Base-by-base conservation (phyloP, 2,329 filamentous ascomycete species). In the Elsinoe arachidis region DNA sequence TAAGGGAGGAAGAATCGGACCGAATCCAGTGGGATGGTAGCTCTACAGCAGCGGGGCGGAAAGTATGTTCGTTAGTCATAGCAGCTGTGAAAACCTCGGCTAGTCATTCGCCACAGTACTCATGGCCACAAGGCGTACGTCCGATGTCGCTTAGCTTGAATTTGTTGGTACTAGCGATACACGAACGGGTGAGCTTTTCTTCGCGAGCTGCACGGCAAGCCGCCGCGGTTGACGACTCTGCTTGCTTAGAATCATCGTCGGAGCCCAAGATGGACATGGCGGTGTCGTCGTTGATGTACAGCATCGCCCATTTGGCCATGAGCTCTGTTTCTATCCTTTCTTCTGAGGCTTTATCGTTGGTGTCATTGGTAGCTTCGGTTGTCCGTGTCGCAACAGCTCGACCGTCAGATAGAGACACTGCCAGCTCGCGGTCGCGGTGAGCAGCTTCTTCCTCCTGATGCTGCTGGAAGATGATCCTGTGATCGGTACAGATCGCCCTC, bases 21-120 rank as follows among this genome's bases (percentile, higher is more conserved):
- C 0, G 61, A 46, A 1, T 66, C 65, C 1, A 76, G 41, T 0
- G 71, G 64, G 7, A 83, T 75, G 0, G 63, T 54, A 17, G 73
- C 60, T 0, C 63, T 58, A 63, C 80, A 83, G 67, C 80, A 83
- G 1, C 72, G 70, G 0, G 80, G 79, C 0, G 80, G 80, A 59
- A 80, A 83, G 0, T 78, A 63, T 0, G 72, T 56, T 82, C 76
- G 60, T 81, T 76, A 0, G 56, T 66, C 10, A 77, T 68, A 0
- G 76, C 69, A 0, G 63, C 56, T 1, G 57, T 15, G 64, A 82
- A 78, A 0, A 81, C 70, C 0, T 59, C 56, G 2, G 61, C 59
- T 0, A 83, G 60, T 62, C 80, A 83, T 1, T 60, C 61, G 0
- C 63, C 63, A 61, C 80, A 84, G 64, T 81, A 83, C 26, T 52